phyloP scores from a whole-genome alignment of 805 yeast species.

The Saturnispora kantuleensis region DNA sequence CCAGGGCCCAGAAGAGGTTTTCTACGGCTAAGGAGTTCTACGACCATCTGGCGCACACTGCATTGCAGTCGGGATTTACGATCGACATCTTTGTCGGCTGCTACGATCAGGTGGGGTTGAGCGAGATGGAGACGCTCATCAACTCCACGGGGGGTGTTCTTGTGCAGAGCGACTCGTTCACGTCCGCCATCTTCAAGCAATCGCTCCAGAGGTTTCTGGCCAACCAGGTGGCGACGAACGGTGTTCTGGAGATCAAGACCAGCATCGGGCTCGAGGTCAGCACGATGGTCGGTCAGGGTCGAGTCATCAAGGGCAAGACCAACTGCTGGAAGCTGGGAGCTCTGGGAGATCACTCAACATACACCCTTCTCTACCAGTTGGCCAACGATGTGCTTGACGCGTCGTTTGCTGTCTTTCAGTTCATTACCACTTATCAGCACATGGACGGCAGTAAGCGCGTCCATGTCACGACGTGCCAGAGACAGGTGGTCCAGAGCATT shows the following conservation, averaged over 20 bases:
- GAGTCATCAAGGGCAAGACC: constrained; percentile 39
- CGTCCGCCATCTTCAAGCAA: constrained; percentile 59
- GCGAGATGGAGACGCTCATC: constrained; percentile 52
- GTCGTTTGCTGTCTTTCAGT: constrained; percentile 33
- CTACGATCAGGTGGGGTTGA: constrained; percentile 60
- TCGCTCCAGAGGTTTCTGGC: constrained; percentile 45
- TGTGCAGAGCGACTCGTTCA: constrained; percentile 55
- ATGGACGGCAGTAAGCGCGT: constrained; percentile 46
- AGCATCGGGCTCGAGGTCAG: constrained; percentile 40
- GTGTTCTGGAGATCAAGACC: constrained; percentile 47
- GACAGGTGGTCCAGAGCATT: constrained; percentile 31
- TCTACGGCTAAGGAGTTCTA: constrained; percentile 40
- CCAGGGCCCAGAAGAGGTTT: constrained; percentile 29
- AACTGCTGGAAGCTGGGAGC: constrained; percentile 53
- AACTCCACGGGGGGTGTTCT: constrained; percentile 54
- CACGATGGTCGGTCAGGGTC: constrained; percentile 57
- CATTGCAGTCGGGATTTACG: constrained; percentile 43
- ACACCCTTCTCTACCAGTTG: constrained; percentile 49
- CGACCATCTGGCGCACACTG: constrained; percentile 35
- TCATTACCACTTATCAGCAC: constrained; percentile 53
- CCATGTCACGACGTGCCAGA: constrained; percentile 50
- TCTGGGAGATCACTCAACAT: constrained; percentile 47
- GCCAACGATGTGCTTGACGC: constrained; percentile 12
- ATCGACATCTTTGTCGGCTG: constrained; percentile 54
- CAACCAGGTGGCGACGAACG: constrained; percentile 45